Conservation (phyloP, 768 basidiomycete genomes). For the Neoboletus brunneissimus region DNA sequence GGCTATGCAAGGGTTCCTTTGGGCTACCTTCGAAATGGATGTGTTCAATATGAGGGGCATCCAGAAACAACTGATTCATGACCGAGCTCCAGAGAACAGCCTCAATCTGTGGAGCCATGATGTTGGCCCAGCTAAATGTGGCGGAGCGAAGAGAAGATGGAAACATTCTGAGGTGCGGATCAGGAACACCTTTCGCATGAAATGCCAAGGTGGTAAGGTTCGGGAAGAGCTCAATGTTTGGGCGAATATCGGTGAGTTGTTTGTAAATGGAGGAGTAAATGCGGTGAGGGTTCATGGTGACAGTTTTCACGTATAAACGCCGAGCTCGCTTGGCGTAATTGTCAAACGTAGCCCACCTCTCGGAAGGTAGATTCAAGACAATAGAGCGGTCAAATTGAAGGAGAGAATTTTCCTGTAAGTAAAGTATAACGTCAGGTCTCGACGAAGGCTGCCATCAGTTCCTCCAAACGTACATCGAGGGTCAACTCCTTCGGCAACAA, state of each 20-base stretch:
- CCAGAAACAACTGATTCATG: constrained; percentile 19
- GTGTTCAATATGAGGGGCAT: constrained; percentile 21
- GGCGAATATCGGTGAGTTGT: constrained; percentile 20
- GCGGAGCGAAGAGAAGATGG: constrained; percentile 22
- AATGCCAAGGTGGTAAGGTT: constrained; percentile 16
- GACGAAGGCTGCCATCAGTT: not conserved
- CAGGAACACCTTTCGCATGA: constrained; percentile 15
- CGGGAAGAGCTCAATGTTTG: constrained; percentile 25
- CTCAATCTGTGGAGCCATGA: constrained; percentile 11
- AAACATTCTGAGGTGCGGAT: constrained; percentile 17
- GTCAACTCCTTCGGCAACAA: constrained; percentile 19
- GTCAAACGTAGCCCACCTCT: constrained; percentile 22
- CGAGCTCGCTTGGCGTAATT: constrained; percentile 22
- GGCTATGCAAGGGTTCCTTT: constrained; percentile 13
- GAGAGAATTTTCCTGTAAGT: constrained; percentile 17
- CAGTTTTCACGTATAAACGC: constrained; percentile 25
- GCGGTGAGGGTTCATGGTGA: constrained; percentile 25
- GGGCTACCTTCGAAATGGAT: constrained; percentile 27
- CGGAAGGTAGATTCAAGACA: constrained; percentile 5
- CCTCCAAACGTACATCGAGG: constrained; percentile 17
- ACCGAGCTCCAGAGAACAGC: constrained; percentile 19
- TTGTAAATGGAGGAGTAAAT: constrained; percentile 27
- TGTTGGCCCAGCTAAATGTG: constrained; percentile 23
- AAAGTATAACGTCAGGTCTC: constrained; percentile 5
- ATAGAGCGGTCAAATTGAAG: constrained; percentile 10